These are phyloP conservation scores for Talaromyces nanjingensis DNA, from an alignment of 495 filamentous ascomycete genomes.

Conservation along the genomic window DNA sequence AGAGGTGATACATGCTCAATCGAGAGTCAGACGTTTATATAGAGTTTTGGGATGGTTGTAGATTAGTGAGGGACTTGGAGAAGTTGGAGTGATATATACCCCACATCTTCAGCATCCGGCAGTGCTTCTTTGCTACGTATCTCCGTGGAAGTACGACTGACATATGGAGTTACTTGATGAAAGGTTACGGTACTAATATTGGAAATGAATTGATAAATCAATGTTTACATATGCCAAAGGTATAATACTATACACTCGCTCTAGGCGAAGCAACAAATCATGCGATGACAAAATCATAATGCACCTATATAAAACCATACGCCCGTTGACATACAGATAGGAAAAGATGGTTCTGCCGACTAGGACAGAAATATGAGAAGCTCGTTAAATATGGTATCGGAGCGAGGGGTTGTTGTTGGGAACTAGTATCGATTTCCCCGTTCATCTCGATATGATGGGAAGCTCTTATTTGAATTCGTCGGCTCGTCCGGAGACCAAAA, in stretches of 20 bases:
- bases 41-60: not conserved
- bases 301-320: slow-evolving; percentile 7
- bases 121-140: not conserved
- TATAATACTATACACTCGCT: slow-evolving; percentile 8
- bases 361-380: slow-evolving; percentile 1
- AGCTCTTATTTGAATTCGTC: slow-evolving; percentile 53
- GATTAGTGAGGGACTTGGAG: not conserved
- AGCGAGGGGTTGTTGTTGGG: not conserved
- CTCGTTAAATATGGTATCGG: not conserved
- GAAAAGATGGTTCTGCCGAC: not conserved
- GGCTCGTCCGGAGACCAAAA: slow-evolving; percentile 80
- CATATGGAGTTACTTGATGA: not conserved
- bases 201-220: not conserved
- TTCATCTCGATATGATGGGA: not conserved
- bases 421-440: not conserved
- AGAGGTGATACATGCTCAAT: not conserved
- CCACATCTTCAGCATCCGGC: not conserved
- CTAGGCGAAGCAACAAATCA: slow-evolving; percentile 7
- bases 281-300: slow-evolving; percentile 6
- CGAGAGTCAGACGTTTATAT: not conserved
- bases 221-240: slow-evolving; percentile 1
- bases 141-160: not conserved
- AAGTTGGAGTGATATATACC: not conserved
- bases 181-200: no score
- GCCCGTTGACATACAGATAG: slow-evolving; percentile 1